A percentile compares a stretch with the other conserved stretches of the same genome.
These are phyloP conservation scores for Edaphochlamys debaryana DNA, from an alignment of 139 green algal species.

Conservation along the genomic window DNA sequence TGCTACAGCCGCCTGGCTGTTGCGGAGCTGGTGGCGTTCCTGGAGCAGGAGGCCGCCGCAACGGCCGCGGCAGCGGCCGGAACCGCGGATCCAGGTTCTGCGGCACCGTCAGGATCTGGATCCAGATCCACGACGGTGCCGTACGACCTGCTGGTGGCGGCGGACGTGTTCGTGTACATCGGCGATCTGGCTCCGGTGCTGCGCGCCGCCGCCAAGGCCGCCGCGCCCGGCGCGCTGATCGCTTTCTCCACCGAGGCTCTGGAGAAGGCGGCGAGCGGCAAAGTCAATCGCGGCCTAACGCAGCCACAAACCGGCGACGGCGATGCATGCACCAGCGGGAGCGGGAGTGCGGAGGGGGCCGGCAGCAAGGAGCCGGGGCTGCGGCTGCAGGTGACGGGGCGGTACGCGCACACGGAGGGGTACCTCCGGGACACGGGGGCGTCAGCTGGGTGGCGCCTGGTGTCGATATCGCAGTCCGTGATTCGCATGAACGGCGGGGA, in stretches of 20 bases:
- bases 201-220: conserved; percentile 22
- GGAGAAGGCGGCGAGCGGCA: not conserved
- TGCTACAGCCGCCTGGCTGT: conserved; percentile 58
- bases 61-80: not conserved
- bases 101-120: too few species aligned
- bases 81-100: too few species aligned
- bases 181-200: conserved; percentile 62
- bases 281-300: conserved; percentile 21
- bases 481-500: conserved; percentile 57
- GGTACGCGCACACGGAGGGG: conserved; percentile 45
- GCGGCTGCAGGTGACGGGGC: conserved; percentile 50
- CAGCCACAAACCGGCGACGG: too few species aligned
- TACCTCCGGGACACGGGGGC: conserved; percentile 41
- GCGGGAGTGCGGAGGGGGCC: not conserved
- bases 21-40: conserved; percentile 57
- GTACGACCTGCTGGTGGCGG: conserved; percentile 67
- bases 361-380: not conserved
- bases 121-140: not conserved
- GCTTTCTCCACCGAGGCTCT: conserved; percentile 54
- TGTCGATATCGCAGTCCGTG: not conserved
- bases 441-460: conserved; percentile 39
- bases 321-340: too few species aligned
- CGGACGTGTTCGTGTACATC: conserved; percentile 77
- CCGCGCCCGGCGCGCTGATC: conserved; percentile 44
- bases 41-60: conserved; percentile 12